Evolutionary conservation across 2,329 filamentous ascomycete species (phyloP), one percentile per base, ranked within the genome.

Genomic region (Fusarium tanahbumbuense): DNA sequence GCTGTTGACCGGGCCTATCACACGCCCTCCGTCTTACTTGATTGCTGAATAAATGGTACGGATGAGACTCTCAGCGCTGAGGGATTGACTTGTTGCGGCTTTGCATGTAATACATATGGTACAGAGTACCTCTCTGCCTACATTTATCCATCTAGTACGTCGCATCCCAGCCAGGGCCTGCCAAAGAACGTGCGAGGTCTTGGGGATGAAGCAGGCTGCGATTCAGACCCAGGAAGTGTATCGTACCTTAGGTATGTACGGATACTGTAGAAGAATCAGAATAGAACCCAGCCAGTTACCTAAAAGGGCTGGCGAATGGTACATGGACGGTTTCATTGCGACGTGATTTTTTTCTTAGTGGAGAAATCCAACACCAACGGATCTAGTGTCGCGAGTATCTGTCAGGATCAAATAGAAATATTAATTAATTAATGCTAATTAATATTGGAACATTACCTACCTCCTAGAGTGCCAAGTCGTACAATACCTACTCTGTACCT

Each of bases 291-390:
- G 54, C 55, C 49, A 49, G 49, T 70, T 70, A 37, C 67, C 61
- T 30, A 70, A 70, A 63, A 49, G 67, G 60, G 53, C 28, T 61
- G 45, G 50, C n/a, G 40, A 55, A 63, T 30, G 49, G 56, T 32
- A 70, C 52, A 56, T 49, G 34, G 58, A 64, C 37, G 67, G 67
- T 70, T 70, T 70, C 67, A 70, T 63, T 56, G 45, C 52, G 62
- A 63, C 54, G 50, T 68, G 46, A 56, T 59, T 70, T 67, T 67
- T 64, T 64, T 64, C 53, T 46, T 37, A 54, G 67, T 67, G 67
- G 67, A 56, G 67, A 70, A 70, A 49, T 55, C 28, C 50, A 34
- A 55, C 59, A 59, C 32, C 22, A 30, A 20, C 20, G 34, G 28
- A 48, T 30, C 46, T 60, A 56, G 42, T 52, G 40, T 52, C 16